Percentiles rank a stretch among this genome's conserved stretches.
Conservation (phyloP, 2,329 filamentous ascomycete genomes). For the Bimuria novae-zelandiae region DNA sequence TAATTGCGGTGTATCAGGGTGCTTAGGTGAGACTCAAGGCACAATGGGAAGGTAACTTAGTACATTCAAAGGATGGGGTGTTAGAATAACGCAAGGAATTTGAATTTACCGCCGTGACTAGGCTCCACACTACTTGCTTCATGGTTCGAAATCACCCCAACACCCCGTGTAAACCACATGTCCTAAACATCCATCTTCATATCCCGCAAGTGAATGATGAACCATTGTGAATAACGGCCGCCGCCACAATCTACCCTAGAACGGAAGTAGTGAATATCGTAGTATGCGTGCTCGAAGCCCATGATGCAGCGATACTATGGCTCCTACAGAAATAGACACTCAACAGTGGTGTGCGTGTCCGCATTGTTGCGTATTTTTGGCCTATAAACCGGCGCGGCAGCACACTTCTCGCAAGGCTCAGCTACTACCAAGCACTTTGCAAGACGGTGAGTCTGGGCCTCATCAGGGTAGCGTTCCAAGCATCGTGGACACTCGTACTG, state of each 20-base stretch:
- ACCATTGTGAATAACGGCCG: no score
- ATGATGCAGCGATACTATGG: background rate
- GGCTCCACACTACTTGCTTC: no score
- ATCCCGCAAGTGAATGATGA: no score
- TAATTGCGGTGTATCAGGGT: slow-evolving; percentile 22
- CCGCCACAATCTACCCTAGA: no score
- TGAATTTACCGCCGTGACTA: no score
- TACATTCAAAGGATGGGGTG: no score
- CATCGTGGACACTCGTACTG: background rate
- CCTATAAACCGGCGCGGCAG: background rate
- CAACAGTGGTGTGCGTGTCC: background rate
- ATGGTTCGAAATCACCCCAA: no score
- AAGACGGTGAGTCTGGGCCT: background rate
- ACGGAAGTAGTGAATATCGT: background rate
- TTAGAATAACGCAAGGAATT: no score
- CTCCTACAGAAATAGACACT: background rate
- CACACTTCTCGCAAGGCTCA: background rate
- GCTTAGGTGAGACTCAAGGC: background rate
- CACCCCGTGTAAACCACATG: no score
- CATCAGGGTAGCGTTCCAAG: background rate
- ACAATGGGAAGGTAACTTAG: no score
- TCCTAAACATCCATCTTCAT: no score
- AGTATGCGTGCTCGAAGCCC: background rate
- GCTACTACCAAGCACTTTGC: background rate
- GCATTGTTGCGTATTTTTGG: background rate